A percentile compares a stretch with the other conserved stretches of the same genome.
Conservation (phyloP, 768 basidiomycete species). For the Agrocybe praecox region DNA sequence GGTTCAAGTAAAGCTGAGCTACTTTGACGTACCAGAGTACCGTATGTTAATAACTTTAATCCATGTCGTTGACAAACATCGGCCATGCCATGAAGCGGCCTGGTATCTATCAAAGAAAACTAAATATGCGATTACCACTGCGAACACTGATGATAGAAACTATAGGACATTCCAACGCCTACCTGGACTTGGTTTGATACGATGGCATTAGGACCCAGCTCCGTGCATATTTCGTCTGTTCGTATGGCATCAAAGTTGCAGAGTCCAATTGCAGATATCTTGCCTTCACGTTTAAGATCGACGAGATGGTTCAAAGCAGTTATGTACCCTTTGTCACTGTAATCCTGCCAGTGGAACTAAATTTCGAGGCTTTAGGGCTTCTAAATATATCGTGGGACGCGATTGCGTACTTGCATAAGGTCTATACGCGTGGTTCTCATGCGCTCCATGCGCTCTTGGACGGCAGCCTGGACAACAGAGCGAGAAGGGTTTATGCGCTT, state of each 20-base stretch:
- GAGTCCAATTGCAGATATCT: constrained; percentile 69
- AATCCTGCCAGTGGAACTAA: constrained; percentile 86
- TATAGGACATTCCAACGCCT: constrained; percentile 9
- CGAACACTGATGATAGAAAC: not conserved
- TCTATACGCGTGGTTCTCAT: constrained; percentile 65
- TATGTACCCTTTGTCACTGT: constrained; percentile 46
- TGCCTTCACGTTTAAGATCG: constrained; percentile 59
- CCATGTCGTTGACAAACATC: constrained; percentile 74
- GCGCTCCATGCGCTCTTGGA: constrained; percentile 70
- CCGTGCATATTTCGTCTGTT: constrained; percentile 80
- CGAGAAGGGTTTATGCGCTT: constrained; percentile 51
- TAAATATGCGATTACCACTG: constrained; percentile 26
- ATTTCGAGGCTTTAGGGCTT: not conserved
- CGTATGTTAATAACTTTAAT: constrained; percentile 80
- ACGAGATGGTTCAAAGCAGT: constrained; percentile 50
- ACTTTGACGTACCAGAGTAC: constrained; percentile 61
- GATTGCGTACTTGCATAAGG: constrained; percentile 62
- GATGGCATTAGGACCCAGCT: constrained; percentile 68
- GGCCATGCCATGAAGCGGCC: constrained; percentile 76
- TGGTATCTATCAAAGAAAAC: constrained; percentile 83
- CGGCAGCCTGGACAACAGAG: constrained; percentile 57
- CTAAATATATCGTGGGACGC: not conserved
- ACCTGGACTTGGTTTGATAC: constrained; percentile 88
- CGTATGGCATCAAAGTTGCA: constrained; percentile 80
- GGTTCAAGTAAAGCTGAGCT: not conserved